Percentiles rank a stretch among this genome's conserved stretches.
Evolutionary conservation across 148 eudicot genomes (phyloP).

Genomic region (Vaccinium darrowii): DNA sequence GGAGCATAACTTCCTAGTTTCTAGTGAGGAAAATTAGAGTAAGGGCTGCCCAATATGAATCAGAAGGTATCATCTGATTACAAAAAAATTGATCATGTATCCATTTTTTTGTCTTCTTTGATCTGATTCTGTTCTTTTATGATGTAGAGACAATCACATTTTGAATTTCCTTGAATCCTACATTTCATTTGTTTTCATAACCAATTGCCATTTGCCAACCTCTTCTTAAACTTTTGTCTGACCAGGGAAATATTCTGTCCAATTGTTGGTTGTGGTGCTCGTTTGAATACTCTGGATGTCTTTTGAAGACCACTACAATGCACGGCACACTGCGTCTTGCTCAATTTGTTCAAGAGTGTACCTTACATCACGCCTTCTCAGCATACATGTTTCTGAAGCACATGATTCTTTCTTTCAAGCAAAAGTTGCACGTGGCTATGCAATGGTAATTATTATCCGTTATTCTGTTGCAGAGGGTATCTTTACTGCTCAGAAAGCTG

Average conservation of each 20-base stretch:
- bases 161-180: background rate
- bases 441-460: conserved; percentile 51
- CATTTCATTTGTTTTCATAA: background rate
- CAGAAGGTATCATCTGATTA: background rate
- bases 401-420: conserved; percentile 97
- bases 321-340: conserved; percentile 86
- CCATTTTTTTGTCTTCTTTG: background rate
- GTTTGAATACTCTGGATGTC: conserved; percentile 54
- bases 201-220: background rate
- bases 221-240: conserved; percentile 1
- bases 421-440: conserved; percentile 83
- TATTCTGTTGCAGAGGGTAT: background rate
- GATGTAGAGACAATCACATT: background rate
- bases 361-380: conserved; percentile 85
- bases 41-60: background rate
- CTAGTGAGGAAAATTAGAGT: background rate
- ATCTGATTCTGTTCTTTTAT: background rate
- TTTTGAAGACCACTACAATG: conserved; percentile 90
- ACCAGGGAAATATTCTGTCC: conserved; percentile 74
- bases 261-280: conserved; percentile 82
- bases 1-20: background rate
- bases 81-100: background rate
- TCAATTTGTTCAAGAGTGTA: conserved; percentile 90
- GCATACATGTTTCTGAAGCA: conserved; percentile 89
- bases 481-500: background rate